Base-by-base conservation (phyloP, 2,329 filamentous ascomycete species). In the Botrytis tulipae region DNA sequence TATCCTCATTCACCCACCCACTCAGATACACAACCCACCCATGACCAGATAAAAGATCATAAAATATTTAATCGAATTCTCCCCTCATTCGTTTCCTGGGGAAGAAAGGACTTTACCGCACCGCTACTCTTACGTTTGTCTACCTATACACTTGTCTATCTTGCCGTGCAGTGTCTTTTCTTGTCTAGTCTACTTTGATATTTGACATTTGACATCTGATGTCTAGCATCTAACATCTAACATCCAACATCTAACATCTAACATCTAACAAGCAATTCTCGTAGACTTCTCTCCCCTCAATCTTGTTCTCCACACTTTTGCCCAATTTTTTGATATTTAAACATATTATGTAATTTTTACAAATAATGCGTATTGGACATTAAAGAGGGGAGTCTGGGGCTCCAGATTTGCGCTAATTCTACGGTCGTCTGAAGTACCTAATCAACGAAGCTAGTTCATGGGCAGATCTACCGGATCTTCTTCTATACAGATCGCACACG, bases 101-200 rank as follows among this genome's bases (percentile, higher is more conserved):
- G 65, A 68, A 68, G 65, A 25, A 42, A 10, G 48, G 48, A 54
- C 25, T 57, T 10, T 57, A 68, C 65, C 65, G 65, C 48, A 54
- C 48, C 48, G 48, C 48, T 68, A 57, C 65, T 68, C 65, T 68
- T n/a, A 67, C 16, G 29, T 67, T 68, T 40, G 25, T 63, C 61
- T 63, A 37, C n/a, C 10, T 48, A 18, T 46, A n/a, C 48, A 54
- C 63, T 67, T 51, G 44, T 54, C 61, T 42, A 25, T 16, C 22
- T 40, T 14, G 32, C 10, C 57, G 8, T 22, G 29, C 1, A 16
- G 4, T 54, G 25, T n/a, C 29, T 59, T 60, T 32, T 37, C 59
- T 44, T 29, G 60, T 63, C 48, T 68, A 40, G 32, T 42, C 35
- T 35, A 51, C 25, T 25, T 25, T 48, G 22, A 48, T 7, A 48